Evolutionary conservation across 116 monocot species (phyloP), one percentile per base, ranked within the genome.

Genomic region (Papilionanthe hybrid): DNA sequence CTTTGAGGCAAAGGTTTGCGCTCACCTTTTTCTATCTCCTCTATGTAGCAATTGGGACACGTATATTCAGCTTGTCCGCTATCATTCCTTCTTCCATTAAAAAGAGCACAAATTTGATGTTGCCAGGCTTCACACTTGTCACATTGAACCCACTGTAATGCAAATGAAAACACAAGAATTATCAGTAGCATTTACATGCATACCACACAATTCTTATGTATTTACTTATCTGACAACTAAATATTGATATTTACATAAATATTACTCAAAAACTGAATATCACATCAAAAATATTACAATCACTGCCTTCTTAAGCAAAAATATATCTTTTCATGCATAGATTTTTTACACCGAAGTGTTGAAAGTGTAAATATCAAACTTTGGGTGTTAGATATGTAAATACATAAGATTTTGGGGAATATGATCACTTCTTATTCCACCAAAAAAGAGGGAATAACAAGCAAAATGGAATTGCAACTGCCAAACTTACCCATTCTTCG

Each of bases 71-170:
- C 95, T 81, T 93, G 89, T 42, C 91, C 95, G 18, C 91, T 90
- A 82, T 96, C 95, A 88, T 96, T 96, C 79, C 95, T 82, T 69
- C 93, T 85, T 6, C 91, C 91, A 86, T 96, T 96, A 77, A 96
- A 96, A 50, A 96, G 91, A 74, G 95, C 93, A 88, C 95, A 96
- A 56, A 96, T 96, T 78, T 96, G 95, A 86, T 96, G 95, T 50
- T 96, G 95, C 95, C 95, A 96, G 17, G 91, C 93, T 88, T 96
- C 93, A 86, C 95, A 96, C 83, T 96, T 96, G 83, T 96, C 95
- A 81, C 95, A 96, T 78, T 96, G 93, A 78, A 93, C 95, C 95
- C 95, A 96, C 95, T 96, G 80, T 53, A 88, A 74, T 50, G 47
- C 57, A 81, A 49, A 19, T 56, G 42, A 85, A 80, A 72, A 25